These are phyloP conservation scores for Annona squamosa DNA, from an alignment of 164 flowering plant species.

Conservation along the genomic window DNA sequence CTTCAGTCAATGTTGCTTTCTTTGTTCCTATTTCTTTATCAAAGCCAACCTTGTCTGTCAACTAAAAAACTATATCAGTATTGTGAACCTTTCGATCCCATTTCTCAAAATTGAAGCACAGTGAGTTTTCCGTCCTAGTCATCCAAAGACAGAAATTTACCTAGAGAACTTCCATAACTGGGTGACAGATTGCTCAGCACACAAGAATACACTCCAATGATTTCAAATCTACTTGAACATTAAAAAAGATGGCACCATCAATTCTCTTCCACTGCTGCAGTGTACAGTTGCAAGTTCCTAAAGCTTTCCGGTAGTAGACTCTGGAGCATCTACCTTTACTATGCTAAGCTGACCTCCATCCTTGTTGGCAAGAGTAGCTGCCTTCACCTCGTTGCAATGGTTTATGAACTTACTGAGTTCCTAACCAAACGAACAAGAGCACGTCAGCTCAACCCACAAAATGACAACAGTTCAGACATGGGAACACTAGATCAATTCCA, in stretches of 20 bases:
- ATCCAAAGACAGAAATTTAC: not conserved
- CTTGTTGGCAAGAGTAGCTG: slow-evolving; percentile 65
- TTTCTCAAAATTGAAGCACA: too few relatives aligned
- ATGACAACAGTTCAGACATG: not conserved
- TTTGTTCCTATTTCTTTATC: too few relatives aligned
- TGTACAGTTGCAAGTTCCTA: not conserved
- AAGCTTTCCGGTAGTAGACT: not conserved
- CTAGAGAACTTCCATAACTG: not conserved
- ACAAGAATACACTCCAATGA: not conserved
- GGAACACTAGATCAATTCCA: too few relatives aligned
- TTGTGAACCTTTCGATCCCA: too few relatives aligned
- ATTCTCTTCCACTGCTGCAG: not conserved
- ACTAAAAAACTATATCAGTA: too few relatives aligned
- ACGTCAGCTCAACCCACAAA: not conserved
- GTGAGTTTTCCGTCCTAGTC: not conserved
- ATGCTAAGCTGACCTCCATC: slow-evolving; percentile 75
- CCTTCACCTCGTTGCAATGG: slow-evolving; percentile 73
- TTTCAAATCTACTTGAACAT: not conserved
- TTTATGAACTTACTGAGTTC: slow-evolving; percentile 83
- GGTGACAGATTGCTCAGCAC: not conserved
- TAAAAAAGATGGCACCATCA: not conserved
- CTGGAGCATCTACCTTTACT: slow-evolving; percentile 27
- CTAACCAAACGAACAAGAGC: slow-evolving; percentile 22
- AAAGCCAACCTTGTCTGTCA: too few relatives aligned
- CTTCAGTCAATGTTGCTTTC: too few relatives aligned